phyloP scores from a whole-genome alignment of 768 basidiomycete genomes.

The Termitomyces titanicus region DNA sequence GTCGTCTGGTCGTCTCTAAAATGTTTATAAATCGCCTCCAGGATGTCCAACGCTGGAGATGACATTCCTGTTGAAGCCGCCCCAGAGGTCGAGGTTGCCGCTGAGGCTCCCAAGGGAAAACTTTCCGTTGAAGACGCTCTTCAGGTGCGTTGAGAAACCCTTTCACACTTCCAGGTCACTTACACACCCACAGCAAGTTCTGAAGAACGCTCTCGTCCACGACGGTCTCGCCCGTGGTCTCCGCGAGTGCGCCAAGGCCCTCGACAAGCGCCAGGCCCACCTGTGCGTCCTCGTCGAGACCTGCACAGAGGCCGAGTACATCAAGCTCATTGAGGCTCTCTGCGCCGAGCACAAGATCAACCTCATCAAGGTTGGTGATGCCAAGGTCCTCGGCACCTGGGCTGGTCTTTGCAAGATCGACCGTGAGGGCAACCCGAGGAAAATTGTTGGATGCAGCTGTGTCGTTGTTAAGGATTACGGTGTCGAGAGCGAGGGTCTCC shows the following conservation, averaged over 20 bases:
- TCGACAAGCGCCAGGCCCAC: slow-evolving; percentile 98
- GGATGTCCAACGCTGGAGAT: slow-evolving; percentile 99
- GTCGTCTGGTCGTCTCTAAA: not conserved
- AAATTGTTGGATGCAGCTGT: slow-evolving; percentile 89
- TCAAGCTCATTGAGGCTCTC: slow-evolving; percentile 99
- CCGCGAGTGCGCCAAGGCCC: slow-evolving; percentile 95
- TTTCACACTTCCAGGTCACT: too few species aligned
- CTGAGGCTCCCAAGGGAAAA: slow-evolving; percentile 93
- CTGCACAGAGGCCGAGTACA: slow-evolving; percentile 98
- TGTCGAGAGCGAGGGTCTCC: slow-evolving; percentile 89
- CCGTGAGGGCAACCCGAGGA: slow-evolving; percentile 96
- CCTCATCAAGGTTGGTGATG: slow-evolving; percentile 98
- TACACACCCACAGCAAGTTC: slow-evolving; percentile 69
- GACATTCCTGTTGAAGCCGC: slow-evolving; percentile 77
- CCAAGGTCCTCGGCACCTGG: slow-evolving; percentile 98
- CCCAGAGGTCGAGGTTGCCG: slow-evolving; percentile 75
- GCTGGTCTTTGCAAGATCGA: slow-evolving; percentile 99
- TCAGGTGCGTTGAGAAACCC: slow-evolving; percentile 49
- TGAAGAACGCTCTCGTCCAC: slow-evolving; percentile 98
- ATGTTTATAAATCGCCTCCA: slow-evolving; percentile 20
- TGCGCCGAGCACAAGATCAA: slow-evolving; percentile 99
- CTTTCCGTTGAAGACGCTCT: slow-evolving; percentile 94
- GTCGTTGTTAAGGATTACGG: slow-evolving; percentile 99
- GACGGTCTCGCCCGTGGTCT: slow-evolving; percentile 98
- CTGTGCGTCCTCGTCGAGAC: slow-evolving; percentile 99